Base-by-base conservation (phyloP, 148 eudicot genomes). In the Vaccinium corymbosum region DNA sequence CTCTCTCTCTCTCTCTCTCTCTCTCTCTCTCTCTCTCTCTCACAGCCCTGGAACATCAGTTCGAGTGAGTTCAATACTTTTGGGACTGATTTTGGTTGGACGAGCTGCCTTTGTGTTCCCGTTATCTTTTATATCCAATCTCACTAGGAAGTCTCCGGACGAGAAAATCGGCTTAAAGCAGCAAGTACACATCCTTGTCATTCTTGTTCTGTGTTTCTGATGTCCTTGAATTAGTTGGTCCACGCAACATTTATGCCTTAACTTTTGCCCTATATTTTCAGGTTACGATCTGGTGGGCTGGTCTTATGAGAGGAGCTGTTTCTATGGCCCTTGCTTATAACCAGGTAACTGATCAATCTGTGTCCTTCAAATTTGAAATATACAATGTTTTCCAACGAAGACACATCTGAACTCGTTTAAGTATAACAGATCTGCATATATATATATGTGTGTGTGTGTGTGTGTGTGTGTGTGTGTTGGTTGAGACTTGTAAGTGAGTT, bases 221-320 rank as follows among this genome's bases (percentile, higher is more conserved):
- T 76, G 55, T 48, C 74, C 56, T 77, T 84, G 20, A n/a, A 74
- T 81, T 70, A 52, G 25, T 82, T 61, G 76, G 72, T 73, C 62
- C 70, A 68, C 73, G 3, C 38, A 27, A 27, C 42, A 29, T 68
- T 68, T 27, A 68, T 0, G 19, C 16, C 73, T 29, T 27, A 11
- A 25, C 17, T 27, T 68, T 13, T 68, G 38, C 42, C 78, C 70
- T 19, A 5, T 66, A 15, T 80, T 87, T 88, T 78, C 85, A 94
- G 98, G 81, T 93, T 57, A 91, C 90, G 27, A 90, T 93, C 59
- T 94, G 98, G 98, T 94, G 98, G 98, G 94, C 98, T 83, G 98
- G 98, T 82, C 93, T 94, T 48, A 94, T 94, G 98, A 88, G 98
- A 81, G 98, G 98, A 42, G 98, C 98, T 80, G 98, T 94, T 81